Conservation (phyloP, 352 stramenopile species). For the Phytophthora megakarya region DNA sequence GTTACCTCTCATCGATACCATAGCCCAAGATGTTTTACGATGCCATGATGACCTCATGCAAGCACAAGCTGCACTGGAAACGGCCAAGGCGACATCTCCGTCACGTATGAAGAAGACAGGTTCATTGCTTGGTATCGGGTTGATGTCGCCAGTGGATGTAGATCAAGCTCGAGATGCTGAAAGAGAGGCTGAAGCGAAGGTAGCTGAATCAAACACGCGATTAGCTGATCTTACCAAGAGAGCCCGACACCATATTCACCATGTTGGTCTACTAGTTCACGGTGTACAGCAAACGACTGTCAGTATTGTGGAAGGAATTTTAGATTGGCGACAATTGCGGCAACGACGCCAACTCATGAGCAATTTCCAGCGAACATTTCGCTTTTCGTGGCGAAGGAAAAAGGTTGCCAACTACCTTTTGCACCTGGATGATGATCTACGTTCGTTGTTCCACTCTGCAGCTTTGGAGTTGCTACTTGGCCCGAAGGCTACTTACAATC, state of each 20-base stretch:
- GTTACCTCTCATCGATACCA: conserved; percentile 24
- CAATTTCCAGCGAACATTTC: conserved; percentile 50
- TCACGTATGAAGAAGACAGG: conserved; percentile 30
- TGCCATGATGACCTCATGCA: conserved; percentile 30
- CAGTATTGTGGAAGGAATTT: conserved; percentile 45
- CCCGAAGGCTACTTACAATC: conserved; percentile 42
- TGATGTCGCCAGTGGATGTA: conserved; percentile 6
- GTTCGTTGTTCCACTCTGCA: conserved; percentile 45
- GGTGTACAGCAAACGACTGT: conserved; percentile 42
- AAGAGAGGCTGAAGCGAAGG: conserved; percentile 9
- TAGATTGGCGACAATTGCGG: conserved; percentile 47
- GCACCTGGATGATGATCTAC: conserved; percentile 48
- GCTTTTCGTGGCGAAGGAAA: conserved; percentile 50
- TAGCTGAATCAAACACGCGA: conserved; percentile 16
- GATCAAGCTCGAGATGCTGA: conserved; percentile 13
- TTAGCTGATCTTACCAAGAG: conserved; percentile 30
- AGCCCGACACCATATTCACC: conserved; percentile 32
- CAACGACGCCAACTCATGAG: conserved; percentile 33
- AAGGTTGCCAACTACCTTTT: conserved; percentile 54
- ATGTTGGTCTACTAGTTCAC: conserved; percentile 38
- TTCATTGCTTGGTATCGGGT: conserved; percentile 28
- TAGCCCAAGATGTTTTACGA: conserved; percentile 41
- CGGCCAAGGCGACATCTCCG: conserved; percentile 17
- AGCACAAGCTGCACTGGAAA: conserved; percentile 18
- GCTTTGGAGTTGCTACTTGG: conserved; percentile 43